Evolutionary conservation across 371 early-diverging fungal species (phyloP).

Genomic region (Coemansia sp.): DNA sequence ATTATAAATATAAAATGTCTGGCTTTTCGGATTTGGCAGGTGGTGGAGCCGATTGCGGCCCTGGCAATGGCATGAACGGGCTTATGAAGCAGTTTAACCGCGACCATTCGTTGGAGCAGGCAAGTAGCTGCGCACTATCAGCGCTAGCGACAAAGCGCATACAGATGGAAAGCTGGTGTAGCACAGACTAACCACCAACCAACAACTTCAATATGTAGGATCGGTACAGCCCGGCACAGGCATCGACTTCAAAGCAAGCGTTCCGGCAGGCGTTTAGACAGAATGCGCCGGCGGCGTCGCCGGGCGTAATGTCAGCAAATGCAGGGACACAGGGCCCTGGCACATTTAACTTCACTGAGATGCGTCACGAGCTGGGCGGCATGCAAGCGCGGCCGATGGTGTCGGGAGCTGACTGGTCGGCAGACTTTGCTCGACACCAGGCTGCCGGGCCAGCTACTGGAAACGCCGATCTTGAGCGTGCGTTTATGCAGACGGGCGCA

Average conservation of each 20-base stretch:
- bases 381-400: constrained; percentile 32
- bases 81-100: constrained; percentile 76
- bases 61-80: constrained; percentile 69
- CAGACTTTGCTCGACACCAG: constrained; percentile 65
- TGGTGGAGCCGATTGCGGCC: constrained; percentile 73
- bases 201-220: constrained; percentile 54
- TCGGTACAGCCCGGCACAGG: constrained; percentile 57
- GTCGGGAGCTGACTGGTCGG: constrained; percentile 61
- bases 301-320: constrained; percentile 40
- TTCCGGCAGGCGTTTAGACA: constrained; percentile 58
- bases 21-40: constrained; percentile 57
- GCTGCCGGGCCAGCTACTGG: constrained; percentile 38
- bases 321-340: constrained; percentile 22
- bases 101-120: constrained; percentile 79
- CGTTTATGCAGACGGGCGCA: constrained; percentile 49
- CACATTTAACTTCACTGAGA: constrained; percentile 52
- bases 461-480: constrained; percentile 63
- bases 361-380: constrained; percentile 50
- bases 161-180: no score
- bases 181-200: neutral
- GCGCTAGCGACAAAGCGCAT: no score
- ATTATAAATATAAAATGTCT: constrained; percentile 37
- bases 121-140: constrained; percentile 36
- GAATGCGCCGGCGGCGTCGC: constrained; percentile 25
- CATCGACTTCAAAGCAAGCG: constrained; percentile 54